These are phyloP conservation scores for Phyllosticta citrichinensis DNA, from an alignment of 2,329 filamentous ascomycete genomes.

Conservation along the genomic window DNA sequence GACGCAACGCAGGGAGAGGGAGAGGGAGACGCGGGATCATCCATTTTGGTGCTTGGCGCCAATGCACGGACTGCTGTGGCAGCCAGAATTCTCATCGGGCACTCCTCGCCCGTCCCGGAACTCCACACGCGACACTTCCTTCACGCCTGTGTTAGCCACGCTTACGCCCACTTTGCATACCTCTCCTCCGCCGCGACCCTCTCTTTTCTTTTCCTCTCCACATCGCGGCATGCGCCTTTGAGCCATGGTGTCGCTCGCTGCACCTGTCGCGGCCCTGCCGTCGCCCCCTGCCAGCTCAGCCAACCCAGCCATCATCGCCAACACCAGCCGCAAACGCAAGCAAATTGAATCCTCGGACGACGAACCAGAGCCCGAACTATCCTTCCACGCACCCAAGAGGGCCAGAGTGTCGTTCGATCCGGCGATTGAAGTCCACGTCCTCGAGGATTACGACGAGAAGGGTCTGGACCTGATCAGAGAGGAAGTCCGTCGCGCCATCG, in stretches of 20 bases:
- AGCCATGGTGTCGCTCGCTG: slow-evolving; percentile 29
- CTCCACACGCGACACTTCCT: slow-evolving; percentile 7
- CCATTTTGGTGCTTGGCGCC: not conserved
- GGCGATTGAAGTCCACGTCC: slow-evolving; percentile 36
- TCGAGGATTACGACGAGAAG: slow-evolving; percentile 41
- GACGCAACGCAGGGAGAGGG: not conserved
- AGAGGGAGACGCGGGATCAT: not conserved
- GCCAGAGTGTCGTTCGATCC: slow-evolving; percentile 40
- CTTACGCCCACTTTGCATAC: not conserved
- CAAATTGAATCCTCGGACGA: slow-evolving; percentile 24
- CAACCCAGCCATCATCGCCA: slow-evolving; percentile 23
- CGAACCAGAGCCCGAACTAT: slow-evolving; percentile 13
- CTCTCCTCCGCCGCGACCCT: not conserved
- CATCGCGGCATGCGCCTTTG: not conserved
- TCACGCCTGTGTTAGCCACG: not conserved
- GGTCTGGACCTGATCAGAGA: slow-evolving; percentile 48
- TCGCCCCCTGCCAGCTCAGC: slow-evolving; percentile 17
- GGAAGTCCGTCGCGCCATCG: slow-evolving; percentile 49
- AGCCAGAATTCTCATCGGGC: slow-evolving; percentile 6
- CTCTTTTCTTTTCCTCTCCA: not conserved
- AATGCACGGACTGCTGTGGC: not conserved
- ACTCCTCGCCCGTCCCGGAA: not conserved
- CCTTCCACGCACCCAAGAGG: slow-evolving; percentile 31
- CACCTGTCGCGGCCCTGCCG: slow-evolving; percentile 18
- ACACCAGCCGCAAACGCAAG: slow-evolving; percentile 31